phyloP scores from a whole-genome alignment of 371 early-diverging fungal species.

The Thermomucor indicae-seudaticae region DNA sequence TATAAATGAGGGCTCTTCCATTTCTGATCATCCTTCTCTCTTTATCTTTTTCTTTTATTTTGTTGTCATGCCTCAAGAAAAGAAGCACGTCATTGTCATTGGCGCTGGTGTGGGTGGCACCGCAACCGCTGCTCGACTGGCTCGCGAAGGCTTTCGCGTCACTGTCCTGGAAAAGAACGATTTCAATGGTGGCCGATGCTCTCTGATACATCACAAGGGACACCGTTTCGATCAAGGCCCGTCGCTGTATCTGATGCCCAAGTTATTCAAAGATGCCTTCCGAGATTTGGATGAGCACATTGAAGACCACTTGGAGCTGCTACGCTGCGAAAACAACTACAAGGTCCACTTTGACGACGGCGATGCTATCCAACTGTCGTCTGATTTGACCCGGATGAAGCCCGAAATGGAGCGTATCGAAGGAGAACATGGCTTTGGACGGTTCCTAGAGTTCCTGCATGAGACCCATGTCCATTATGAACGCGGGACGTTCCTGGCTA shows the following conservation, averaged over 20 bases:
- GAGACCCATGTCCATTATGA: slow-evolving; percentile 57
- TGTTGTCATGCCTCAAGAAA: slow-evolving; percentile 4
- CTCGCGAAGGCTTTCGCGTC: slow-evolving; percentile 50
- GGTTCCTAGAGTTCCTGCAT: slow-evolving; percentile 45
- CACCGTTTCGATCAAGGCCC: slow-evolving; percentile 66
- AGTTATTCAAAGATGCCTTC: slow-evolving; percentile 52
- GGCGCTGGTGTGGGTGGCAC: slow-evolving; percentile 62
- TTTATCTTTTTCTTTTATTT: background rate
- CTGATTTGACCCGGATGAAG: slow-evolving; percentile 51
- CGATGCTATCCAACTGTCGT: slow-evolving; percentile 42
- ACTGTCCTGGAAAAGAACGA: slow-evolving; percentile 61
- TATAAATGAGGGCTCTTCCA: no score
- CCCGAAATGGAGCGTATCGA: slow-evolving; percentile 53
- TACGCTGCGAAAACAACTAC: slow-evolving; percentile 61
- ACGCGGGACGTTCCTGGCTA: slow-evolving; percentile 37
- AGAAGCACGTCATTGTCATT: slow-evolving; percentile 44
- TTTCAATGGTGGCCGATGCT: slow-evolving; percentile 57
- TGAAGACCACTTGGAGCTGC: slow-evolving; percentile 45
- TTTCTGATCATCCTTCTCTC: background rate
- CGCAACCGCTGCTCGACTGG: slow-evolving; percentile 56
- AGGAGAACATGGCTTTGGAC: slow-evolving; percentile 36
- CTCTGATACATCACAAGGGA: slow-evolving; percentile 46
- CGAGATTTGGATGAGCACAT: slow-evolving; percentile 53
- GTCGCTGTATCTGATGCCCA: slow-evolving; percentile 60
- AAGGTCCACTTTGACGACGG: slow-evolving; percentile 57